phyloP scores from a whole-genome alignment of 352 stramenopile species.

The Phytophthora fragariaefolia region DNA sequence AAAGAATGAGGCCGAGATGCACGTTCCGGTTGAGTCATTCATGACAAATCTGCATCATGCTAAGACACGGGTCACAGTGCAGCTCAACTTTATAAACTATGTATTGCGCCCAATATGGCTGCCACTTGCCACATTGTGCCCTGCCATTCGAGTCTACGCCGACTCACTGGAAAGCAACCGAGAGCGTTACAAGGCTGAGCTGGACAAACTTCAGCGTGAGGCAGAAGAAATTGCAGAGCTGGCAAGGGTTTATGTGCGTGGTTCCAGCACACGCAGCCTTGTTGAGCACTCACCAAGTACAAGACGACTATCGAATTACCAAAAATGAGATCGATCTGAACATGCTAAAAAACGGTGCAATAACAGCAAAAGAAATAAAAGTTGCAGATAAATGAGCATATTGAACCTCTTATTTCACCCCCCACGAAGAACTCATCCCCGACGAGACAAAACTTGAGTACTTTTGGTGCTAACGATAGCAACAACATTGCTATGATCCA shows the following conservation, averaged over 20 bases:
- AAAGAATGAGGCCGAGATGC: constrained; percentile 65
- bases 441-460: constrained; percentile 67
- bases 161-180: constrained; percentile 69
- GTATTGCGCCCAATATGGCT: constrained; percentile 78
- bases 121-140: constrained; percentile 53
- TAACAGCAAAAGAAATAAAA: constrained; percentile 15
- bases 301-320: constrained; percentile 14
- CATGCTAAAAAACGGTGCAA: constrained; percentile 9
- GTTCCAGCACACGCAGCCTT: constrained; percentile 50
- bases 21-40: constrained; percentile 69
- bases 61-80: constrained; percentile 63
- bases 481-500: constrained; percentile 85
- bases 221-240: constrained; percentile 26
- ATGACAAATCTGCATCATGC: constrained; percentile 76
- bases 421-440: constrained; percentile 32
- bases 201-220: constrained; percentile 53
- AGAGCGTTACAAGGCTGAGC: constrained; percentile 64
- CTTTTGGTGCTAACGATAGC: constrained; percentile 87
- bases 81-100: constrained; percentile 84
- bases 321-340: constrained; percentile 8
- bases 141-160: constrained; percentile 57
- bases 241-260: constrained; percentile 45
- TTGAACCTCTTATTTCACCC: constrained; percentile 13
- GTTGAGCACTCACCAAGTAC: constrained; percentile 10
- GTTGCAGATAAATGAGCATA: constrained; percentile 24